Conservation (phyloP, 192 early-diverging fungal species). For the Chytriomyces sp. region DNA sequence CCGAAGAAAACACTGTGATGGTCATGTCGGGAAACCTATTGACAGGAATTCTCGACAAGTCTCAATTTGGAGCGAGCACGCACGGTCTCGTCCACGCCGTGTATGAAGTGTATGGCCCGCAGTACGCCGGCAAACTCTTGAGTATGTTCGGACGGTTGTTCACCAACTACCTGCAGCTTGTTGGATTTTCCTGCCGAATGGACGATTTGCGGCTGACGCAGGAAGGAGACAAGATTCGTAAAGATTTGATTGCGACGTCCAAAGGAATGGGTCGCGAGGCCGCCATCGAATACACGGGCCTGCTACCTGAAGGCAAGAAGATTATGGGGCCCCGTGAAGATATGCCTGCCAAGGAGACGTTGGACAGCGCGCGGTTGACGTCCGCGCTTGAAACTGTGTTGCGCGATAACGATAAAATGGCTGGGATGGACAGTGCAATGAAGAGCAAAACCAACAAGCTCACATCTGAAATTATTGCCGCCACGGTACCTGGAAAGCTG, state of each 20-base stretch:
- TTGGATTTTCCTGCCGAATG: slow-evolving; percentile 97
- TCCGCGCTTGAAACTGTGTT: slow-evolving; percentile 78
- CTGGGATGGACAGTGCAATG: slow-evolving; percentile 86
- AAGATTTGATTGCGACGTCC: slow-evolving; percentile 68
- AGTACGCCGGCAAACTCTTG: slow-evolving; percentile 86
- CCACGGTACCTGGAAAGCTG: slow-evolving; percentile 74
- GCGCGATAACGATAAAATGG: slow-evolving; percentile 81
- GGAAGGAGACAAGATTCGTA: slow-evolving; percentile 77
- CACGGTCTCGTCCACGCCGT: slow-evolving; percentile 94
- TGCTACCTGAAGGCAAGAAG: slow-evolving; percentile 52
- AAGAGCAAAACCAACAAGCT: slow-evolving; percentile 80
- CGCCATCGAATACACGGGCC: slow-evolving; percentile 72
- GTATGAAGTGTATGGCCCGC: slow-evolving; percentile 92
- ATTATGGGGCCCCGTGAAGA: slow-evolving; percentile 40
- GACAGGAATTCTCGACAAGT: slow-evolving; percentile 94
- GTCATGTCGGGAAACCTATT: slow-evolving; percentile 88
- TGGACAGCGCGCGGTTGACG: slow-evolving; percentile 24
- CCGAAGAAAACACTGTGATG: slow-evolving; percentile 83
- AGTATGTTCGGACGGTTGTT: slow-evolving; percentile 90
- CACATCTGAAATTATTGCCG: slow-evolving; percentile 75
- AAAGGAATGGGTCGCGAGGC: slow-evolving; percentile 69
- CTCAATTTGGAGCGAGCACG: slow-evolving; percentile 91
- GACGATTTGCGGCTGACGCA: slow-evolving; percentile 90
- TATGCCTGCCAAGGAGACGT: slow-evolving; percentile 37
- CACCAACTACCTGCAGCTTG: slow-evolving; percentile 82